Evolutionary conservation across 2,329 filamentous ascomycete species (phyloP).

Genomic region (Monosporascus sp.): DNA sequence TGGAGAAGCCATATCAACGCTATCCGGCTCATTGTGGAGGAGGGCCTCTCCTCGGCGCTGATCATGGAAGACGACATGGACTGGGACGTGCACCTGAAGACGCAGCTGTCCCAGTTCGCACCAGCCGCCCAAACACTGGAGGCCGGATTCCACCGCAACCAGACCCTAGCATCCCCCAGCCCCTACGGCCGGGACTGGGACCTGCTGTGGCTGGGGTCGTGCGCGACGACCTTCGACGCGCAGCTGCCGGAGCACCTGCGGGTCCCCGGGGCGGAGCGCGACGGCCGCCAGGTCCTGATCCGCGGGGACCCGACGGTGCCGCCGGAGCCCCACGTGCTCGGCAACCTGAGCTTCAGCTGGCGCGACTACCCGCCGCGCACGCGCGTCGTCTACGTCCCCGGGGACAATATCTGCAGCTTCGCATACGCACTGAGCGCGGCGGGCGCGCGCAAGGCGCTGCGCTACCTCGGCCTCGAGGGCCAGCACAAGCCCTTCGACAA

Average conservation of each 20-base stretch:
- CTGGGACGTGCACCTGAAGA: conserved; percentile 35
- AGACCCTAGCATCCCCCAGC: conserved; percentile 14
- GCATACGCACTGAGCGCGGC: conserved; percentile 30
- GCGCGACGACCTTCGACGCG: conserved; percentile 32
- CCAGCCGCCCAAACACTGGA: conserved; percentile 9
- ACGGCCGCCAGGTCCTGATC: conserved; percentile 15
- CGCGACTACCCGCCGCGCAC: conserved; percentile 22
- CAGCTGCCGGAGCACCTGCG: conserved; percentile 17
- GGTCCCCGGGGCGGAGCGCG: conserved; percentile 10
- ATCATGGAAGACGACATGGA: conserved; percentile 41
- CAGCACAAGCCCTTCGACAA: conserved; percentile 29
- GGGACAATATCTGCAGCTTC: conserved; percentile 34
- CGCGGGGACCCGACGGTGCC: conserved; percentile 22
- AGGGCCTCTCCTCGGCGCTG: conserved; percentile 31
- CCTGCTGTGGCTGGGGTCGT: conserved; percentile 48
- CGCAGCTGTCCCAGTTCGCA: conserved; percentile 26
- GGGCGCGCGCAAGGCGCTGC: conserved; percentile 29
- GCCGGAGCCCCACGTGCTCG: conserved; percentile 17
- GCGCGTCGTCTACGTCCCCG: conserved; percentile 31
- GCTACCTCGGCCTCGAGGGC: conserved; percentile 29
- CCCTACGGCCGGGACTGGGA: conserved; percentile 50
- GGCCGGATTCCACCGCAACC: conserved; percentile 7
- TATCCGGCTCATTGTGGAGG: conserved; percentile 28
- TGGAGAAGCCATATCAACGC: conserved; percentile 34
- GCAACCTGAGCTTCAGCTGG: conserved; percentile 21